A percentile compares a stretch with the other conserved stretches of the same genome.
These are phyloP conservation scores for Ajuga reptans DNA, from an alignment of 305 asterid species.

Conservation along the genomic window DNA sequence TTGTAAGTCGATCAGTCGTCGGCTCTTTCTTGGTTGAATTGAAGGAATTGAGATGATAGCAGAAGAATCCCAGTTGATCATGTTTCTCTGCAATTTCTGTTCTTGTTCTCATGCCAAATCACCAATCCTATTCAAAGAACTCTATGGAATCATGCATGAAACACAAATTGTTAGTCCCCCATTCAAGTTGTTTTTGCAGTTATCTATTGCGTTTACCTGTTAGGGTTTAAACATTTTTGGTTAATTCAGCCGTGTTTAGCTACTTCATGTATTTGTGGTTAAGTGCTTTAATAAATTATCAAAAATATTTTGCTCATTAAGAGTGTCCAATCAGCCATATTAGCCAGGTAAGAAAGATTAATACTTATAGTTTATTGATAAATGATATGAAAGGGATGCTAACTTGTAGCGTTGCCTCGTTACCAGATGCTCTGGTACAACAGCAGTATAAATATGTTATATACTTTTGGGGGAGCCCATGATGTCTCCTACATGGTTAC, in stretches of 20 bases:
- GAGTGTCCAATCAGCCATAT: not conserved
- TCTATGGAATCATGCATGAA: not conserved
- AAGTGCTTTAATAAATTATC: too few relatives aligned
- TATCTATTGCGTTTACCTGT: not conserved
- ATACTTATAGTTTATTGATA: not conserved
- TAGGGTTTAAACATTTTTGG: not conserved
- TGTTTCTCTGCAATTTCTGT: not conserved
- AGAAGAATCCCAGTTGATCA: not conserved
- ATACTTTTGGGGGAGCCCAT: not conserved
- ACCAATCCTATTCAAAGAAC: not conserved
- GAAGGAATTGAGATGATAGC: not conserved
- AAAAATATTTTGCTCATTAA: not conserved
- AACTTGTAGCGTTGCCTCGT: not conserved
- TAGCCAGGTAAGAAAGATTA: not conserved
- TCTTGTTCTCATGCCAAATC: not conserved
- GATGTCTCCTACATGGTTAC: not conserved
- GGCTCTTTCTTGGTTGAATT: not conserved
- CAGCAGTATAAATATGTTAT: constrained; percentile 2
- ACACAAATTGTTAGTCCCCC: too few relatives aligned
- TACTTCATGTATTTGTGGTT: not conserved
- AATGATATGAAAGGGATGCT: not conserved
- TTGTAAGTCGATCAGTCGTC: not conserved
- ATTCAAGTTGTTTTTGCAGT: too few relatives aligned
- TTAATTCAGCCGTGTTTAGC: not conserved
- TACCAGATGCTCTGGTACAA: not conserved